phyloP scores from a whole-genome alignment of 306 rosid genomes.

The Senna siamea region DNA sequence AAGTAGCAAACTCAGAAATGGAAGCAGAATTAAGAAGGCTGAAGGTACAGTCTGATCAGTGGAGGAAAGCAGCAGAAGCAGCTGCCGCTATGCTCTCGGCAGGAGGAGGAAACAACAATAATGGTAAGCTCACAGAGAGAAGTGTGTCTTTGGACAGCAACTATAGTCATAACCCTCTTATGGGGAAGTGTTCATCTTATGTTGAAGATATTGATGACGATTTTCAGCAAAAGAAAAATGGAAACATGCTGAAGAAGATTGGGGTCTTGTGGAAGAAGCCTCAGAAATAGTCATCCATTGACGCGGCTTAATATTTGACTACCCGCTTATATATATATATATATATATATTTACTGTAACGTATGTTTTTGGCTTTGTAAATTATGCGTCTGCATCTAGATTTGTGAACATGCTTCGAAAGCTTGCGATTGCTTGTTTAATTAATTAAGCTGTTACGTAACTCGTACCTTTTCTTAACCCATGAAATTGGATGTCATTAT shows the following conservation, averaged over 20 bases:
- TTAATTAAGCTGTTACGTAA: not conserved
- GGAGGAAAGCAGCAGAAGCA: slow-evolving; percentile 99
- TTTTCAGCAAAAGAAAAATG: slow-evolving; percentile 85
- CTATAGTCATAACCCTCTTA: slow-evolving; percentile 43
- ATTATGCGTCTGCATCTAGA: slow-evolving; percentile 23
- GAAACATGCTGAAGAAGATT: slow-evolving; percentile 93
- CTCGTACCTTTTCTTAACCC: not conserved
- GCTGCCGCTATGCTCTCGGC: slow-evolving; percentile 94
- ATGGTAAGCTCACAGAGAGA: slow-evolving; percentile 79
- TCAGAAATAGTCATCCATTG: slow-evolving; percentile 56
- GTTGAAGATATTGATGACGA: slow-evolving; percentile 76
- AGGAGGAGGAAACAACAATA: slow-evolving; percentile 50
- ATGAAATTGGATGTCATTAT: not conserved
- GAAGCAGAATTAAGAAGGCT: slow-evolving; percentile 82
- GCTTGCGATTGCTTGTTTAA: slow-evolving; percentile 22
- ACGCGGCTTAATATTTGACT: slow-evolving; percentile 16
- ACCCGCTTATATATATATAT: not conserved
- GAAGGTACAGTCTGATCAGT: slow-evolving; percentile 91
- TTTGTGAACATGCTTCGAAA: slow-evolving; percentile 34
- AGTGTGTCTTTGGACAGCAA: slow-evolving; percentile 70
- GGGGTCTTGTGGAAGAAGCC: slow-evolving; percentile 99
- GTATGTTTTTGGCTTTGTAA: slow-evolving; percentile 39
- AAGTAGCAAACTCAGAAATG: slow-evolving; percentile 70
- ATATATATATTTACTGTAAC: slow-evolving; percentile 9
- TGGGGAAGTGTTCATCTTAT: slow-evolving; percentile 64